Percentiles rank a stretch among this genome's conserved stretches.
These are phyloP conservation scores for Taphrina wiesneri DNA, from an alignment of 1,139 yeast genomes.

Conservation along the genomic window DNA sequence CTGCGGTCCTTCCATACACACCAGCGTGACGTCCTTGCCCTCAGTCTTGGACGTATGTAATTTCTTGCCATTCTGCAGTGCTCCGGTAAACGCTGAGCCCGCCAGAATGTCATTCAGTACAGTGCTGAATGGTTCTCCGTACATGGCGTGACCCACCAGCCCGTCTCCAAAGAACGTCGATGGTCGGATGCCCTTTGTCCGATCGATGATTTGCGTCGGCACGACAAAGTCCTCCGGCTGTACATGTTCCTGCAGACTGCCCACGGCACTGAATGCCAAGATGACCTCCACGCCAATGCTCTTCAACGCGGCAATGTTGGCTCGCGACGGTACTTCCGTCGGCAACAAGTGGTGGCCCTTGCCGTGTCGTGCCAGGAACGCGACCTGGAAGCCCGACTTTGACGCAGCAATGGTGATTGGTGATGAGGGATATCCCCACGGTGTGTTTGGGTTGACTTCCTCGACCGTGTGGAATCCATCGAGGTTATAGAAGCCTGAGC, in stretches of 20 bases:
- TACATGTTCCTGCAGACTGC: constrained; percentile 85
- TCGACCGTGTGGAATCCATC: constrained; percentile 57
- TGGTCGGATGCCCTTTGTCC: constrained; percentile 92
- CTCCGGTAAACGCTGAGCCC: constrained; percentile 58
- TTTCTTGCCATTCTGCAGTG: constrained; percentile 55
- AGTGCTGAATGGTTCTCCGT: constrained; percentile 81
- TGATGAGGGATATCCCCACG: constrained; percentile 97
- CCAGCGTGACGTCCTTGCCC: constrained; percentile 67
- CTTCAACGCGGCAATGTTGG: constrained; percentile 94
- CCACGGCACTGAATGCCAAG: constrained; percentile 93
- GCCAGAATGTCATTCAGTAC: constrained; percentile 62
- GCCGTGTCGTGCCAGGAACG: constrained; percentile 95
- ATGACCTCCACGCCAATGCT: constrained; percentile 81
- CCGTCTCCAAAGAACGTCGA: constrained; percentile 90
- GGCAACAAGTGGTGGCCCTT: constrained; percentile 85
- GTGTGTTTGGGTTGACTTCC: constrained; percentile 45
- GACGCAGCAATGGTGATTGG: constrained; percentile 87
- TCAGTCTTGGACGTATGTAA: constrained; percentile 62
- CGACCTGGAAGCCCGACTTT: constrained; percentile 75
- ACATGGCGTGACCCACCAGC: constrained; percentile 93
- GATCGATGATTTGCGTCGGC: constrained; percentile 92
- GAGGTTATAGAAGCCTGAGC: constrained; percentile 92
- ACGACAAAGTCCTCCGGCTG: constrained; percentile 91
- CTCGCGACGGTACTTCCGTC: constrained; percentile 85
- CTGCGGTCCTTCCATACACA: constrained; percentile 99